A percentile compares a stretch with the other conserved stretches of the same genome.
Evolutionary conservation across 768 basidiomycete genomes (phyloP).

Genomic region (Pleurotus cornucopiae): DNA sequence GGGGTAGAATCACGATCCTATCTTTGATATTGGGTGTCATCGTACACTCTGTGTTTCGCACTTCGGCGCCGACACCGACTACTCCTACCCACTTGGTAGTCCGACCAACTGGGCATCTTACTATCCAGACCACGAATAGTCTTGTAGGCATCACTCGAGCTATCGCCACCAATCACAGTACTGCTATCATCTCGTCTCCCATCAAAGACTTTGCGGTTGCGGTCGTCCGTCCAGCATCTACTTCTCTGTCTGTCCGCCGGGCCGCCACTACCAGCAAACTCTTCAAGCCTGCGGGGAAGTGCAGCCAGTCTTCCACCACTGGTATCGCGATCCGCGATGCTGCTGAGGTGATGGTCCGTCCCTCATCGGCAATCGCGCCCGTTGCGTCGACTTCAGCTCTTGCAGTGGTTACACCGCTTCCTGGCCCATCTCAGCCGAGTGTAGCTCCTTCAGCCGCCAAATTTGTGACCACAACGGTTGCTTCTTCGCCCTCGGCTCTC

Average conservation of each 20-base stretch:
- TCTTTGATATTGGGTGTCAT: constrained; percentile 65
- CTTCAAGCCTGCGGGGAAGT: constrained; percentile 16
- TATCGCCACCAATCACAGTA: constrained; percentile 20
- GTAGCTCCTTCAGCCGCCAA: not conserved
- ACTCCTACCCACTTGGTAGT: constrained; percentile 20
- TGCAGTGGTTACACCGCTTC: not conserved
- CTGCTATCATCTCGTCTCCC: constrained; percentile 31
- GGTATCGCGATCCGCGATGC: constrained; percentile 16
- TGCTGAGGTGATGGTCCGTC: constrained; percentile 10
- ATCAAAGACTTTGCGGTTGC: constrained; percentile 49
- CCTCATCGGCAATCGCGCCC: not conserved
- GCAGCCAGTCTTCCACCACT: constrained; percentile 12
- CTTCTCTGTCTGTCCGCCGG: constrained; percentile 31
- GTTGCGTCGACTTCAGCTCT: too few species aligned
- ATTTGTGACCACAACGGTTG: not conserved
- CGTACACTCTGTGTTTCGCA: constrained; percentile 45
- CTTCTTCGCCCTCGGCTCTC: constrained; percentile 23
- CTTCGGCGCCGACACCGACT: constrained; percentile 30
- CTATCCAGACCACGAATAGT: constrained; percentile 15
- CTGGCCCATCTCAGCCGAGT: not conserved
- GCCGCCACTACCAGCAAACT: constrained; percentile 18
- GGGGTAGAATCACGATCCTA: constrained; percentile 57
- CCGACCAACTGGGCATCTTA: constrained; percentile 9
- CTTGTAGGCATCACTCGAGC: constrained; percentile 1
- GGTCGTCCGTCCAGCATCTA: constrained; percentile 44